Conservation (phyloP, 2,329 filamentous ascomycete genomes). For the Daldinia eschscholtzii region DNA sequence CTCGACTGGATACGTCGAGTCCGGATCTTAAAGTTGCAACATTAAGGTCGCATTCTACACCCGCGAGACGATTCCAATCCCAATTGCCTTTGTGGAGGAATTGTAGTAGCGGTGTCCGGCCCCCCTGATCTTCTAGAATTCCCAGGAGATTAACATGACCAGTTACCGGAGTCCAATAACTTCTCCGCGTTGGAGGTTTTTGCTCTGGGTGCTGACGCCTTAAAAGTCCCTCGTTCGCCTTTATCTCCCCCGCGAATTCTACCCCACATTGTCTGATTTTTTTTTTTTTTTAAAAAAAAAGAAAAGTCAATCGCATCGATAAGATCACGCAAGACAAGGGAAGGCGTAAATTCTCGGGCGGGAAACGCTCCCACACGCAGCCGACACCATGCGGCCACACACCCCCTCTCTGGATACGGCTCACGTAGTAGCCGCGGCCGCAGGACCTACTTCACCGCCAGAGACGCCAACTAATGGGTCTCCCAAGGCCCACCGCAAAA, state of each 20-base stretch:
- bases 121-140: slow-evolving; percentile 42
- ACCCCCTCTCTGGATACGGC: slow-evolving; percentile 50
- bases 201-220: slow-evolving; percentile 59
- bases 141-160: slow-evolving; percentile 61
- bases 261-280: slow-evolving; percentile 50
- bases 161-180: slow-evolving; percentile 57
- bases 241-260: slow-evolving; percentile 51
- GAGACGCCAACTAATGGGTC: slow-evolving; percentile 56
- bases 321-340: slow-evolving; percentile 46
- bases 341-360: slow-evolving; percentile 45
- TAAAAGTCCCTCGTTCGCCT: slow-evolving; percentile 51
- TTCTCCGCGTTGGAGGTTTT: slow-evolving; percentile 61
- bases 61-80: slow-evolving; percentile 40
- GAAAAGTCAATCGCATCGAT: slow-evolving; percentile 47
- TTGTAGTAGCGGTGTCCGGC: slow-evolving; percentile 50
- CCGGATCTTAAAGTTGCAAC: slow-evolving; percentile 27
- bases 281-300: too few species aligned
- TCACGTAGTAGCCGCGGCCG: slow-evolving; percentile 44
- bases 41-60: slow-evolving; percentile 38
- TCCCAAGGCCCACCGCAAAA: slow-evolving; percentile 48
- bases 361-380: slow-evolving; percentile 47
- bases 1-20: slow-evolving; percentile 22
- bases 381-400: slow-evolving; percentile 50
- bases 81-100: slow-evolving; percentile 47
- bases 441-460: slow-evolving; percentile 57